phyloP scores from a whole-genome alignment of 192 early-diverging fungal species.

The Mortierella antarctica region DNA sequence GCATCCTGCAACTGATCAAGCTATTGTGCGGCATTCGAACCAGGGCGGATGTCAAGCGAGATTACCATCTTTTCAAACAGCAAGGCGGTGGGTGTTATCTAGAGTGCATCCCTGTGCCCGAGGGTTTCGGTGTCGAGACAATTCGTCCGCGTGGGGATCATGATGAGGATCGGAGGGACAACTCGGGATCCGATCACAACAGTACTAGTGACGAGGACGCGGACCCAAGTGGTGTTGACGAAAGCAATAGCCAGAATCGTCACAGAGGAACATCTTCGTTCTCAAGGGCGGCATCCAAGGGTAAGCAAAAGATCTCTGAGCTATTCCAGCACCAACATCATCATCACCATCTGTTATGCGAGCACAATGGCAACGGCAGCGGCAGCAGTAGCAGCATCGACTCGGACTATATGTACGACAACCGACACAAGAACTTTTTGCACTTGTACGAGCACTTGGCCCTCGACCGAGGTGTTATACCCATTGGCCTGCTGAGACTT shows the following conservation, averaged over 20 bases:
- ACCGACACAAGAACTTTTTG: slow-evolving; percentile 58
- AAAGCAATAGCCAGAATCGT: not conserved
- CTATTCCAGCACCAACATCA: slow-evolving; percentile 21
- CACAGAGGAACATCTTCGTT: slow-evolving; percentile 9
- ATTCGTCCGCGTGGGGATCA: slow-evolving; percentile 3
- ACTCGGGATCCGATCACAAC: not conserved
- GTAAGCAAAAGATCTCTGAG: slow-evolving; percentile 31
- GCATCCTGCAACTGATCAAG: slow-evolving; percentile 70
- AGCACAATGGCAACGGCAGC: not conserved
- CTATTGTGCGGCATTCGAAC: slow-evolving; percentile 68
- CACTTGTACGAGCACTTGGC: slow-evolving; percentile 67
- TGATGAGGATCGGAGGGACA: not conserved
- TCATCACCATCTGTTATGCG: not conserved
- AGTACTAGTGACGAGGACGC: slow-evolving; percentile 7
- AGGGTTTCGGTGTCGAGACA: slow-evolving; percentile 54
- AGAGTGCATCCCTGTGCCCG: slow-evolving; percentile 42
- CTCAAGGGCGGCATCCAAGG: slow-evolving; percentile 17
- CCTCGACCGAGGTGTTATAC: slow-evolving; percentile 63
- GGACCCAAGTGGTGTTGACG: slow-evolving; percentile 4
- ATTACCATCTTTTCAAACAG: slow-evolving; percentile 50
- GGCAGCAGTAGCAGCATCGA: slow-evolving; percentile 19
- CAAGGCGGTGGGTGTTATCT: slow-evolving; percentile 39
- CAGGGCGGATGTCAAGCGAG: slow-evolving; percentile 46
- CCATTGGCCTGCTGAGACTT: slow-evolving; percentile 60
- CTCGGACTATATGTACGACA: slow-evolving; percentile 45